Base-by-base conservation (phyloP, 2,329 filamentous ascomycete species). In the Hymenotorrendiella dingleyae region DNA sequence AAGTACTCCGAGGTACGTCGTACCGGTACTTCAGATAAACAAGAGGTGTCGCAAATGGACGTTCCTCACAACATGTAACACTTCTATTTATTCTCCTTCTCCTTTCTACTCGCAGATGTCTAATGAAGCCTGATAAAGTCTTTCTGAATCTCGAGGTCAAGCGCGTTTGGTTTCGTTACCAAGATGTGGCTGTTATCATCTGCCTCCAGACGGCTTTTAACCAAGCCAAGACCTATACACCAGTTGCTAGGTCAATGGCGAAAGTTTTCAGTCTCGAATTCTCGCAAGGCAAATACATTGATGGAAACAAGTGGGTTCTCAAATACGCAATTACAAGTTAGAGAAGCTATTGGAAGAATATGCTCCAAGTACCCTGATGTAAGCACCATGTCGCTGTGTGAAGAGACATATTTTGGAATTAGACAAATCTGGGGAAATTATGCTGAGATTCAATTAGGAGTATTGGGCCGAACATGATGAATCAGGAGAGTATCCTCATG, bases 391-490 rank as follows among this genome's bases (percentile, higher is more conserved):
- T 8, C 9, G 4, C 17, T 38, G 6, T 29, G n/a, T 10, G 22
- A 19, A 34, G 11, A 29, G n/a, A 28, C 20, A 29, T 16, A 16
- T 38, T 32, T 9, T 23, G 7, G 6, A 8, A 29, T 6, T 28
- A n/a, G n/a, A n/a, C n/a, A n/a, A n/a, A n/a, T n/a, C 17, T 20
- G 11, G 8, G 12, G 7, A 17, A 3, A 10, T 14, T 35, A 19
- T 17, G 6, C 33, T 24, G 16, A 38, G 19, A 22, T 12, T 8
- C 8, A 2, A 28, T 11, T 29, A 60, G 57, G 73, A 78, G 9
- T 91, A 90, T 64, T 91, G 85, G 86, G 80, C 80, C 53, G 74
- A 84, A 40, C 81, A 71, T 50, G 86, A 93, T 58, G 76, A 86
- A 50, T 72, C 71, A 4, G 81, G 80, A 49, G 69, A 76, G 45